Base-by-base conservation (phyloP, 2,329 filamentous ascomycete genomes). In the Lecanoromycetidae sp. region DNA sequence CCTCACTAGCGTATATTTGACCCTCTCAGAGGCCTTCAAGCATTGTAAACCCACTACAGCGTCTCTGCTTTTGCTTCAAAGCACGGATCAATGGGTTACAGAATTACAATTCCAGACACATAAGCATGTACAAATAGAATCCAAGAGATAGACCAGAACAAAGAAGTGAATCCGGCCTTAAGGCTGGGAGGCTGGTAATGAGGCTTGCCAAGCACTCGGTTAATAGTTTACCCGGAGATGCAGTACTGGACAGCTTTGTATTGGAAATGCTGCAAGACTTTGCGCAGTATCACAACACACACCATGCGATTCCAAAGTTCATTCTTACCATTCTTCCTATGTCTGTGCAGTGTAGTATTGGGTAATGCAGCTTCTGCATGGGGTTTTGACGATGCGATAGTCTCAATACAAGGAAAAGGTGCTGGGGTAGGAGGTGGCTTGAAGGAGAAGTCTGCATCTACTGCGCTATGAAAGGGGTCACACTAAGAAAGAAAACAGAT, bases 311-410 rank as follows among this genome's bases (percentile, higher is more conserved):
- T 36, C 4, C 20, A 17, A 3, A 42, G 9, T 32, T 27, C 12
- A 26, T 25, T 47, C 17, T 15, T 40, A 17, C 25, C 27, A n/a
- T 43, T 17, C 12, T 5, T 41, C 9, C 20, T 48, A 17, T 7
- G 30, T 2, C 13, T 51, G 2, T 45, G 33, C 5, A 25, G 59
- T 23, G 35, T 58, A 26, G 52, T 63, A 37, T 60, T 61, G n/a
- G 57, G 58, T 34, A 58, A 57, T 27, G 74, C 74, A 23, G 72
- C 69, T 48, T 68, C 70, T 25, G 68, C 69, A 17, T 81, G 78
- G 78, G 71, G 73, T 33, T 81, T 80, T 61, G 67, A 75, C 59
- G 78, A 81, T 73, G 78, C 74, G 58, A 77, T 75, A 51, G 65
- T 82, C 60, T 70, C 74, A 48, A 65, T 81, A 56, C 68, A 73